Evolutionary conservation across 2,329 filamentous ascomycete genomes (phyloP).

Genomic region (Diaporthe caulivora): DNA sequence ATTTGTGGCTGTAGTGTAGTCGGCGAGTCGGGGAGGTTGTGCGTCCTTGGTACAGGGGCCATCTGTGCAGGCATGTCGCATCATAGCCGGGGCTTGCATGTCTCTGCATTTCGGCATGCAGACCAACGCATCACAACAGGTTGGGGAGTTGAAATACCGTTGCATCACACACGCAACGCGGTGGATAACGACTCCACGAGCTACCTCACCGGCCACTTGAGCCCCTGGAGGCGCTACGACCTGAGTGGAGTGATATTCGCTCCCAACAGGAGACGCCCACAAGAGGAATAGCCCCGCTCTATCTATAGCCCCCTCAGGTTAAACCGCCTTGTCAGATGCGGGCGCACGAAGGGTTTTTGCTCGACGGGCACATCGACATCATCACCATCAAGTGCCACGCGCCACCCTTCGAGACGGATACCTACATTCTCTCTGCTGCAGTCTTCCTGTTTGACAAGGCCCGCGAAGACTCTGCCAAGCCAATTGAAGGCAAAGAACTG

Average conservation of each 20-base stretch:
- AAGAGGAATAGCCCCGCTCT: constrained; percentile 24
- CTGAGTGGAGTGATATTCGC: constrained; percentile 12
- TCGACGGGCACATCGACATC: neutral
- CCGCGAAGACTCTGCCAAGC: neutral
- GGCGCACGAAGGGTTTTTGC: neutral
- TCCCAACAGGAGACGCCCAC: constrained; percentile 2
- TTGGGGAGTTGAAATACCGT: constrained; percentile 30
- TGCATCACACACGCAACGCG: constrained; percentile 28
- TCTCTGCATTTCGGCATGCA: constrained; percentile 30
- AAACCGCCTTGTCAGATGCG: constrained; percentile 22
- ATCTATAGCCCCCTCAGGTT: constrained; percentile 30
- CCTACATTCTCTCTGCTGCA: neutral
- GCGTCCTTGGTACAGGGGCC: constrained; percentile 9
- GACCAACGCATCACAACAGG: constrained; percentile 28
- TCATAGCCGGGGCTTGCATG: constrained; percentile 25
- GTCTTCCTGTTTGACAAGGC: neutral
- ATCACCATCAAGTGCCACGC: neutral
- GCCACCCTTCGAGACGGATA: neutral
- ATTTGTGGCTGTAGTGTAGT: constrained; percentile 38
- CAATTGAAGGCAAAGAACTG: neutral
- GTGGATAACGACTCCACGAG: constrained; percentile 12
- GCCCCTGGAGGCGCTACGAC: constrained; percentile 5
- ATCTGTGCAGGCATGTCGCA: constrained; percentile 20
- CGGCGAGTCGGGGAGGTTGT: constrained; percentile 38
- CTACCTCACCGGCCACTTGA: constrained; percentile 3